Base-by-base conservation (phyloP, 2,329 filamentous ascomycete species). In the Emergomyces orientalis region DNA sequence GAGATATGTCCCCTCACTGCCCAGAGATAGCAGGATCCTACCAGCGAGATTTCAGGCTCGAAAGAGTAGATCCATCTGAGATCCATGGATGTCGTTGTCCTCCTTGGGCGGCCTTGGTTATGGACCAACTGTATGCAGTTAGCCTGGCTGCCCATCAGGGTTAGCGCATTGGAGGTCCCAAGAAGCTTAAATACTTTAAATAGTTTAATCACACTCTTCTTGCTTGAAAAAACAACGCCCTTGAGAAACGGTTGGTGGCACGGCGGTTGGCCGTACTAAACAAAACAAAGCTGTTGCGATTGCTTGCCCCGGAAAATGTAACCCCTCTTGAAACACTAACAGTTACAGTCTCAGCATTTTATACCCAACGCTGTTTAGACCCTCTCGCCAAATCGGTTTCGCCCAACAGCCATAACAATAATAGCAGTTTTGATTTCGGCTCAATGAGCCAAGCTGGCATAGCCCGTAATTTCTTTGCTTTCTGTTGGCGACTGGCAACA, bases 121-220 rank as follows among this genome's bases (percentile, higher is more conserved):
- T 37, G 34, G 34, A 45, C 43, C 43, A 45, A 45, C 43, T 45
- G n/a, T 22, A 45, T 49, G 7, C n/a, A 14, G 45, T 49, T 49
- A 49, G 45, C 32, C 32, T 32, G 30, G 4, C 9, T 19, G 9
- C 52, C 30, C n/a, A 13, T 14, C 34, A 13, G 1, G 32, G 52
- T 22, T 56, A 56, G 52, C 52, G 30, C 9, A 5, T 17, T 8
- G 51, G 19, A 54, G 51, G 51, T 30, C 13, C 49, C 49, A 37
- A 37, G 14, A 55, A 55, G 27, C 19, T 55, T 37, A 55, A 55
- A 55, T 55, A 55, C 52, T 52, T 55, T 55, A 55, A 55, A 55
- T 32, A 55, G 52, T 7, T 55, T 55, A 55, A 55, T 34, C 37
- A 3, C 52, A 55, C 52, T 37, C 47, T 8, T 30, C 5, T 14